Base-by-base conservation (phyloP, 2,329 filamentous ascomycete genomes). In the Fusarium sterilihyphosum region DNA sequence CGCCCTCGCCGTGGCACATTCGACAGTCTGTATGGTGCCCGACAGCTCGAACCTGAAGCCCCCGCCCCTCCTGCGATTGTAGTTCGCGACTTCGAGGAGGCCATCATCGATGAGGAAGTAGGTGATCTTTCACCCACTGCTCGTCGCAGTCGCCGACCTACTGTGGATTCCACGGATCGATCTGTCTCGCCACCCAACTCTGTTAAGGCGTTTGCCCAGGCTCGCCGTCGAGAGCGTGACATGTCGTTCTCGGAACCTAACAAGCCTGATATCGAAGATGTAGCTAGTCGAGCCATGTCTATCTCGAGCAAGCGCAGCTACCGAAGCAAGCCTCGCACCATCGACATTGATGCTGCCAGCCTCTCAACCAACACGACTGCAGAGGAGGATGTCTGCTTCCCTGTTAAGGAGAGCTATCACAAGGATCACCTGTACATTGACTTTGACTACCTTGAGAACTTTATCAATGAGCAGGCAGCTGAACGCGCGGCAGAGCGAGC, bases 151-250 rank as follows among this genome's bases (percentile, higher is more conserved):
- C 89, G 90, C 22, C 88, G 89, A 65, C 86, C 88, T 65, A 89
- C 89, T 58, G 85, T 92, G 61, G 88, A 87, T 38, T 89, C 89
- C 4, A 82, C 85, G 31, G 88, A 89, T 54, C 89, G 94, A 63
- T 94, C 94, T 2, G 86, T 90, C 5, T 98, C 96, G 11, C 96
- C 96, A 17, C 96, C 96, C 13, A 99, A 98, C 82, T 99, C 96
- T 0, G 95, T 99, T 59, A 97, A 98, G 82, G 96, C 96, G 8
- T 99, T 99, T 83, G 96, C 96, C 24, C 94, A 96, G 79, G 94
- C 94, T 63, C 92, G 94, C 58, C 93, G 94, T 67, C 92, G 95
- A 67, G 94, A 96, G 80, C 93, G 95, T 49, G 94, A 91, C 68
- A 81, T 88, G 80, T 91, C 88, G 29, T 85, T 88, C 72, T 89